phyloP scores from a whole-genome alignment of 176 grass and related monocot genomes.

The Rhynchospora pubera region DNA sequence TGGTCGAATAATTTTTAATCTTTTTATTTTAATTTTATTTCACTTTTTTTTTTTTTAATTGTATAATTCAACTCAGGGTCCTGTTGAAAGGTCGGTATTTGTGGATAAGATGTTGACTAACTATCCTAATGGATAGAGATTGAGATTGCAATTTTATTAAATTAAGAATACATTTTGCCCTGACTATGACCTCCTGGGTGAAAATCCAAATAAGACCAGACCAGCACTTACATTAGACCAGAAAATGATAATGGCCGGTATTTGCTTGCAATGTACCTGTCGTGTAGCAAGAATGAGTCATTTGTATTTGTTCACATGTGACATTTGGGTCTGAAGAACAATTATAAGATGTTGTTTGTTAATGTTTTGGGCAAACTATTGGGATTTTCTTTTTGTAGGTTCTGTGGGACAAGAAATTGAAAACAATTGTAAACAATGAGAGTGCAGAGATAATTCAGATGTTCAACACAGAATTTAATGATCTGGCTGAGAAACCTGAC shows the following conservation, averaged over 20 bases:
- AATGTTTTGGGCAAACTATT: neutral
- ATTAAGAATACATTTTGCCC: neutral
- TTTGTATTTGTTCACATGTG: neutral
- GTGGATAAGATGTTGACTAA: neutral
- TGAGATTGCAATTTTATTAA: neutral
- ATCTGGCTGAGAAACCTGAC: conserved; percentile 45
- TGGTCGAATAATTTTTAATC: neutral
- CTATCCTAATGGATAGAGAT: neutral
- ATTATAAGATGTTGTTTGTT: neutral
- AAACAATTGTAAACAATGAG: conserved; percentile 94
- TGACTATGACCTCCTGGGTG: neutral
- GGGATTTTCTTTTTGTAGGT: conserved; percentile 31
- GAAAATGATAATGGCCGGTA: neutral
- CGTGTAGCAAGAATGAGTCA: neutral
- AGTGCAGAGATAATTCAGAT: conserved; percentile 92
- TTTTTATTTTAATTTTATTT: neutral
- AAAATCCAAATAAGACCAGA: neutral
- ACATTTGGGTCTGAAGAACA: neutral
- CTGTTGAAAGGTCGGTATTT: neutral
- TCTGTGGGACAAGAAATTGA: conserved; percentile 86
- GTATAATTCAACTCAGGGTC: no score
- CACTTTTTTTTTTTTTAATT: no score
- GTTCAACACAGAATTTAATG: conserved; percentile 82
- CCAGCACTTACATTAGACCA: neutral
- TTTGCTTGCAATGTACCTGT: neutral